Base-by-base conservation (phyloP, 2,329 filamentous ascomycete genomes). In the Magnaporthales sp. region DNA sequence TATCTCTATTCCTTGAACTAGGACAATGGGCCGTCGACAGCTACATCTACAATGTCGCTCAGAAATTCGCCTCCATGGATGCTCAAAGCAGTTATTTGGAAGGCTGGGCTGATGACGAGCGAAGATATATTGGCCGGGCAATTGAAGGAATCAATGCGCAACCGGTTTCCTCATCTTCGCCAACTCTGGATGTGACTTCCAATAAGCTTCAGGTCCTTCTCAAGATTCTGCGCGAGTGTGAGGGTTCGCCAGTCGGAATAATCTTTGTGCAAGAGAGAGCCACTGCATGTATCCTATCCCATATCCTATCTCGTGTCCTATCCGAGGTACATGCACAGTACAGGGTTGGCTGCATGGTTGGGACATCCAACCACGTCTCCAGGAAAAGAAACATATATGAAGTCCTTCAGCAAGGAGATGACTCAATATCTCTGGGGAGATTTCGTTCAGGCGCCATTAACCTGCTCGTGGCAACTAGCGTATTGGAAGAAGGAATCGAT, bases 11-110 rank as follows among this genome's bases (percentile, higher is more conserved):
- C 26, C 70, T 73, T 3, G 83, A 90, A 62, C 80, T 93, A 4
- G 91, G 91, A 0, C 70, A 79, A 1, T 93, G 89, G 89, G 89
- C 89, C 1, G 83, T 84, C 0, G 88, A 93, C 63, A 84, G 83
- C 64, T 93, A 88, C 72, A 84, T 93, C 27, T 76, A 76, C 65
- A 78, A 78, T 51, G 81, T 83, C 3, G 77, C 86, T 10, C 74
- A 69, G 1, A 71, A 73, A 61, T 76, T 79, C 65, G 65, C 71
- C 70, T 60, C 60, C 72, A 67, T 67, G 69, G 64, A 31, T 70
- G 19, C 68, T 31, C 63, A 6, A 56, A 64, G 11, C 66, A 32
- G 6, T 69, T 67, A 73, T 13, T 67, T 73, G 79, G n/a, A 74
- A 79, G 26, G 74, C 75, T 83, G 81, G 78, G 76, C 79, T 2